phyloP scores from a whole-genome alignment of 78 protist genomes.

The Capsaspora owczarzaki region DNA sequence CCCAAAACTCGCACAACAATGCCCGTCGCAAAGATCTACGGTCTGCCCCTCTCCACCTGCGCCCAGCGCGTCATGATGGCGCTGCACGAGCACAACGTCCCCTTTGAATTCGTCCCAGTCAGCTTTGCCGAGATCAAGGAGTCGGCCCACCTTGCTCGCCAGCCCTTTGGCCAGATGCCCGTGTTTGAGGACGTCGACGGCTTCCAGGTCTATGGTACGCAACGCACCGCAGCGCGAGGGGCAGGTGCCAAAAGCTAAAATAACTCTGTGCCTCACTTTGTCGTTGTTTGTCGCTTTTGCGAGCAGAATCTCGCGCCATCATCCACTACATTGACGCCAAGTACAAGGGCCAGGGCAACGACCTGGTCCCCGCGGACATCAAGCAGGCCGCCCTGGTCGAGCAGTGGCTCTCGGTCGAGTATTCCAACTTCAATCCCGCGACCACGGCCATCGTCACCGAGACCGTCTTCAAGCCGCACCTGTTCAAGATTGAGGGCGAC shows the following conservation, averaged over 20 bases:
- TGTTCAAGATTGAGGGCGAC: too few relatives aligned
- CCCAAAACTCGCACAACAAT: too few relatives aligned
- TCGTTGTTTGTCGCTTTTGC: too few relatives aligned
- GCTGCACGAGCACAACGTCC: neutral
- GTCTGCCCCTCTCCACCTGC: neutral
- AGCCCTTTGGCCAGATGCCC: constrained; percentile 8
- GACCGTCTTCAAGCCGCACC: neutral
- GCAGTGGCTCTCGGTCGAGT: neutral
- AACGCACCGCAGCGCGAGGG: too few relatives aligned
- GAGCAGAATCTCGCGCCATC: neutral
- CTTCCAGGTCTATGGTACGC: neutral
- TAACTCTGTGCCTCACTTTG: too few relatives aligned
- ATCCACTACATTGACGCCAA: neutral
- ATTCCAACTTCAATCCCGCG: neutral
- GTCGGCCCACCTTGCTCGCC: neutral
- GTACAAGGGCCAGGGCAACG: neutral
- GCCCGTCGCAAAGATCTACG: neutral
- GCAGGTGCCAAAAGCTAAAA: too few relatives aligned
- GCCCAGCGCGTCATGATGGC: neutral
- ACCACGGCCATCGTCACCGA: neutral
- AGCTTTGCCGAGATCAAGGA: neutral
- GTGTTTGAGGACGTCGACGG: neutral
- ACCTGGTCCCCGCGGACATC: neutral
- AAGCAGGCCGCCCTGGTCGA: neutral
- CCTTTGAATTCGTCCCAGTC: neutral